Base-by-base conservation (phyloP, 192 early-diverging fungal genomes). In the Phycomyces nitens region DNA sequence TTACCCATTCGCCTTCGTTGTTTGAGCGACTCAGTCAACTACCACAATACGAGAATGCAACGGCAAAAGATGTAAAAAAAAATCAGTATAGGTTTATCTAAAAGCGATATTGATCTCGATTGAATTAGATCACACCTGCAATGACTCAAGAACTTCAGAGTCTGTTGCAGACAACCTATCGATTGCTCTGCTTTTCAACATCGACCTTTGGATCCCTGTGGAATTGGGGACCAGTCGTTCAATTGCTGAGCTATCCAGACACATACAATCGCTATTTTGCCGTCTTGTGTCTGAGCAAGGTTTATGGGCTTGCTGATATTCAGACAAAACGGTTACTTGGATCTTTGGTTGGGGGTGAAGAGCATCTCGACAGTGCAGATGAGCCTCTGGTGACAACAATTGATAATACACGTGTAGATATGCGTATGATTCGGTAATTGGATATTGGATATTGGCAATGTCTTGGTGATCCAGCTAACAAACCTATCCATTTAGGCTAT, bases 201-300 rank as follows among this genome's bases (percentile, higher is more conserved):
- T 62, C 56, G 16, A 85, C 75, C 14, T 85, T 85, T 67, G 52
- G 50, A 10, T 52, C 66, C 20, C 51, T 85, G n/a, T 85, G 83
- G 83, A 77, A 82, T 58, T 82, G 80, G 81, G 75, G 73, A 12
- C 71, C 81, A 2, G 29, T 85, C 7, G 79, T 78, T 60, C 65
- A 70, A 68, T 62, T 82, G 23, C 53, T 85, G 14, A 49, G 53
- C 39, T 72, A 68, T 65, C 70, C 66, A 26, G 64, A 80, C 65
- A 69, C 71, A 14, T 27, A 62, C 27, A 49, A 80, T 57, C 80
- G 78, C 27, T 82, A 79, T 52, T 66, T 80, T 23, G 47, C 73
- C 4, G 62, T 81, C 22, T 65, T 70, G 11, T 82, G 81, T 54
- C 62, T 82, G 22, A 64, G 70, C 52, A 73, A 72, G 40, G 79